Evolutionary conservation across 352 stramenopile genomes (phyloP), one percentile per base, ranked within the genome.

Genomic region (Globisporangium okanoganense): DNA sequence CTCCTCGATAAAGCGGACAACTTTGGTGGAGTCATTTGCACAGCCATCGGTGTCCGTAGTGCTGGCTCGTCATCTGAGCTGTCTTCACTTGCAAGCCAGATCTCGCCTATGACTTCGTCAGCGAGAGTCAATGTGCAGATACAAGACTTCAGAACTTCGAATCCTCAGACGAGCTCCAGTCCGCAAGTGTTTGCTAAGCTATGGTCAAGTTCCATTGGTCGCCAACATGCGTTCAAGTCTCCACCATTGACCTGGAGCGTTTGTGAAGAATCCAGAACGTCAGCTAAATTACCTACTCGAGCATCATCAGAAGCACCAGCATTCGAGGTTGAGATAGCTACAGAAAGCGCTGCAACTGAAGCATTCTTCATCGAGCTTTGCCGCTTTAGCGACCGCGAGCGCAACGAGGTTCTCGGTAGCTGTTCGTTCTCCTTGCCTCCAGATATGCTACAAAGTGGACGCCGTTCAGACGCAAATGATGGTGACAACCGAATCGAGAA

Each of bases 291-390:
- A n/a, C 18, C 29, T 9, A 43, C 24, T 16, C 29, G 43, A 62
- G 29, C 33, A 13, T 9, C 29, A 6, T 33, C 29, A 33, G 29
- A 33, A 33, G 29, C n/a, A 43, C n/a, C 20, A 43, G 16, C 16
- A 20, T 41, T 27, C 20, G 27, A 55, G 35, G 29, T 35, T 7
- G 14, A 27, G 10, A 51, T 29, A 9, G 5, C 31, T 22, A 8
- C 24, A 40, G 12, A 31, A n/a, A 44, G 38, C 27, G 3, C 7
- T 27, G 2, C 16, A 18, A 35, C 29, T 20, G 61, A 67, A 13
- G 54, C 62, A 8, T 53, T 62, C 47, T 62, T 61, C 27, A 14
- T 67, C 44, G 44, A 67, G 50, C 6, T 65, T 9, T 58, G 31
- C 45, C 64, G 51, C 36, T 67, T 47, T 14, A 70, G 49, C 20